Base-by-base conservation (phyloP, 805 yeast species). In the Grigorovia humatica region DNA sequence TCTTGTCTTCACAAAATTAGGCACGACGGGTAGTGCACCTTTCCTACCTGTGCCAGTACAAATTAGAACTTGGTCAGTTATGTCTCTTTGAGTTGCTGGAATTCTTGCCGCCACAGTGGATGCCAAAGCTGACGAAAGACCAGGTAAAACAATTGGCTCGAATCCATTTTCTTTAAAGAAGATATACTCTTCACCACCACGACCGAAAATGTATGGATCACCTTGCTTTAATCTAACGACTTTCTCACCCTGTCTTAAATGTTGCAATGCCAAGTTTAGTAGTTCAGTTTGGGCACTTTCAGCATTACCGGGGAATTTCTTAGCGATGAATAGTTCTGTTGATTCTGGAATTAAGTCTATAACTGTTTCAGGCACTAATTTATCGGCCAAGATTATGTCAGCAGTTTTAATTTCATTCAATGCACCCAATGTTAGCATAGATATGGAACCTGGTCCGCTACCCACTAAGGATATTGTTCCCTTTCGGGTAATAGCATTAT, bases 281-380 rank as follows among this genome's bases (percentile, higher is more conserved):
- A 91, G 74, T 67, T 91, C 96, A 54, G 85, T 77, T 67, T 91
- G 98, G 0, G 98, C 98, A 47, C 78, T 77, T 61, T 89, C 96
- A 1, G 98, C 97, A 65, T 91, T 91, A 1, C 98, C 98, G 2
- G 98, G 98, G 70, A 89, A 91, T 67, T 91, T 91, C 43, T 88
- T 77, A 1, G 98, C 98, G 53, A 91, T 89, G 64, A 85, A 88
- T 4, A 84, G 72, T 46, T 82, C 83, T 1, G 95, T 86, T 32
- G 74, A 74, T 32, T 76, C 65, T 0, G 97, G 97, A n/a, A 91
- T 83, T 18, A 90, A 69, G 46, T 83, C 87, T 40, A 91, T 70
- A 1, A 91, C 95, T 59, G 83, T 84, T 59, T 85, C 86, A 3
- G 98, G 98, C 0, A 91, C 97, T 27, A 91, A 74, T 63, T 91